Base-by-base conservation (phyloP, 768 basidiomycete species). In the Filobasidium floriforme region DNA sequence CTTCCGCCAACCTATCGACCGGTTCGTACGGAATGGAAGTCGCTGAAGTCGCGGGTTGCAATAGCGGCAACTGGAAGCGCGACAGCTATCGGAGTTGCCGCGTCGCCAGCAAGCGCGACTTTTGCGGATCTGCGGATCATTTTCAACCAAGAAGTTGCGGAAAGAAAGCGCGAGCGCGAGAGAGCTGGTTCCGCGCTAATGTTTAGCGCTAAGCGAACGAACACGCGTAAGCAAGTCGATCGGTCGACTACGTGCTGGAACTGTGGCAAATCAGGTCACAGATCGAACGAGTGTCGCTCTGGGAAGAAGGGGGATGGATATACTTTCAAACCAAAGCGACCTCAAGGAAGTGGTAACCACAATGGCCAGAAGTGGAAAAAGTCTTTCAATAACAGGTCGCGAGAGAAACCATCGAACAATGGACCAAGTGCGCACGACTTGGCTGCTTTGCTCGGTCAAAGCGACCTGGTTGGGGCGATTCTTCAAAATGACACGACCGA, bases 211-310 rank as follows among this genome's bases (percentile, higher is more conserved):
- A 43, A 37, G 29, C 44, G 52, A 22, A 49, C 43, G 10, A 19
- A 44, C 43, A 44, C 10, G 43, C 43, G 43, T 44, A 10, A 19
- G 10, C 43, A 44, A 19, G 10, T 19, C 10, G 43, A 19, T 10
- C 10, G 10, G 19, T 44, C 43, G 19, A 10, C 43, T 10, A 60
- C 28, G 4, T 60, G 59, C 59, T 60, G 59, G 59, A 60, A 60
- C 59, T 60, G 59, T 41, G 59, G 59, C 9, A 60, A 60, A 37
- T 29, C 28, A 37, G 59, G 59, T 15, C 59, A 60, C 7, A 60
- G 6, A 12, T 37, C 29, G 9, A 29, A 37, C 11, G 59, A 60
- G 14, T 60, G 59, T 37, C 59, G 59, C 7, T 7, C 28, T 6
- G 41, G 41, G 14, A 22, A 29, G 28, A 29, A 19, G 2, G 59